Base-by-base conservation (phyloP, 2,329 filamentous ascomycete species). In the Chrysosphaeria jannelii region DNA sequence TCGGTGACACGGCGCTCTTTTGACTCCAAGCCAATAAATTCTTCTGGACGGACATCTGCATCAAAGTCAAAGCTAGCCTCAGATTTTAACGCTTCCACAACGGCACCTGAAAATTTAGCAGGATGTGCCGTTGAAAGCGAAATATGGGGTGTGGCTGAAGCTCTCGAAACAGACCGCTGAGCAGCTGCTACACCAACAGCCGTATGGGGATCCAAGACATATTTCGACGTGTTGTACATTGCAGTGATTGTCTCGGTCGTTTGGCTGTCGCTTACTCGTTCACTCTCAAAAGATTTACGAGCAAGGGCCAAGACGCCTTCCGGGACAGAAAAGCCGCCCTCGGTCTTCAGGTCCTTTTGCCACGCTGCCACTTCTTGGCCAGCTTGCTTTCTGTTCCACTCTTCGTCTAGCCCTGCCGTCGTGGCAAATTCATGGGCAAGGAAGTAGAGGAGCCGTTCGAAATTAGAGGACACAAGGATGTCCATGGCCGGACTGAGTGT, bases 401-500 rank as follows among this genome's bases (percentile, higher is more conserved):
- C 48, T 25, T 63, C 56, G 34, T 68, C 58, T 53, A 65, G 59
- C 23, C 58, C 57, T 4, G 53, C 51, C 8, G 42, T 48, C 5
- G 48, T 39, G 10, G 61, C 63, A 29, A 65, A 68, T 34, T 34
- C 33, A 46, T 75, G 74, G 2, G 76, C 69, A 14, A 93, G 52
- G 52, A 75, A 91, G 81, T 81, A 93, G 8, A 97, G 55, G 5
- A 97, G 54, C 15, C 85, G 64, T 53, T 97, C 85, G 40, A 97
- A 93, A 51, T 97, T 97, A 42, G 71, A 85, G 13, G 71, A 81
- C 8, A 93, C 79, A 4, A 93, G 54, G 33, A 93, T 93, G 43
- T 97, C 85, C 85, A 97, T 93, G 21, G 85, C 85, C 0, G 85
- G 85, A 34, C 70, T 78, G 24, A 88, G 57, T 0, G 85, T 97